Conservation (phyloP, 179 eudicot species). For the Vitellaria paradoxa region DNA sequence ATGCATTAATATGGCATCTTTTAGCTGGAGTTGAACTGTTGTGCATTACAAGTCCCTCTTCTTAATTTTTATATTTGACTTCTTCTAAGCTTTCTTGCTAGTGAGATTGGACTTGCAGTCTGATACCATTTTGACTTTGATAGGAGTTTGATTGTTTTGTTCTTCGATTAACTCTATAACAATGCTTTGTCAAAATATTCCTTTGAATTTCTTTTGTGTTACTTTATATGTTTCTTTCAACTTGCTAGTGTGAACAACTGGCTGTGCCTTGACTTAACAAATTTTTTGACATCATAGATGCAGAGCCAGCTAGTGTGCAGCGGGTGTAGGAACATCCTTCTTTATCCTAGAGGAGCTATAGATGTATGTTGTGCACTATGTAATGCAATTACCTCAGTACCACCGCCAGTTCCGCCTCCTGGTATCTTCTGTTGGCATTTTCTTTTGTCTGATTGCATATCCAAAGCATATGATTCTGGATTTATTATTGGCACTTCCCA, state of each 20-base stretch:
- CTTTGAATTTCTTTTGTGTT: not conserved
- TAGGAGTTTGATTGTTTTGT: not conserved
- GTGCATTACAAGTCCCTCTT: not conserved
- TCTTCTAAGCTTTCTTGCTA: not conserved
- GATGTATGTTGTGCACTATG: conserved; percentile 89
- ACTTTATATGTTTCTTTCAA: not conserved
- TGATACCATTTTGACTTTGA: not conserved
- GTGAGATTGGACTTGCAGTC: not conserved
- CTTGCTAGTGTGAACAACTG: not conserved
- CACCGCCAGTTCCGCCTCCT: conserved; percentile 15
- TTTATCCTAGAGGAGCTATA: conserved; percentile 73
- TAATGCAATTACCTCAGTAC: conserved; percentile 42
- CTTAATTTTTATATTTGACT: not conserved
- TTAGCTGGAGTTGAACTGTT: not conserved
- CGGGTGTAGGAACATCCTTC: conserved; percentile 77
- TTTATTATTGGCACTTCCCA: not conserved
- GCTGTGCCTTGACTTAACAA: not conserved
- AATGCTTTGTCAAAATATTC: not conserved
- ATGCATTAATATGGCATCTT: too few species aligned
- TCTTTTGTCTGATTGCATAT: not conserved
- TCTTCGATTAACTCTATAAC: not conserved
- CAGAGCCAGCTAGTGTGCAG: conserved; percentile 84
- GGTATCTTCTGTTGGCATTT: conserved; percentile 30
- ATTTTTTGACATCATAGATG: conserved; percentile 30
- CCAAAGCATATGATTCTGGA: too few species aligned